These are phyloP conservation scores for Aspergillus pseudotamarii DNA, from an alignment of 2,329 filamentous ascomycete genomes.

Conservation along the genomic window DNA sequence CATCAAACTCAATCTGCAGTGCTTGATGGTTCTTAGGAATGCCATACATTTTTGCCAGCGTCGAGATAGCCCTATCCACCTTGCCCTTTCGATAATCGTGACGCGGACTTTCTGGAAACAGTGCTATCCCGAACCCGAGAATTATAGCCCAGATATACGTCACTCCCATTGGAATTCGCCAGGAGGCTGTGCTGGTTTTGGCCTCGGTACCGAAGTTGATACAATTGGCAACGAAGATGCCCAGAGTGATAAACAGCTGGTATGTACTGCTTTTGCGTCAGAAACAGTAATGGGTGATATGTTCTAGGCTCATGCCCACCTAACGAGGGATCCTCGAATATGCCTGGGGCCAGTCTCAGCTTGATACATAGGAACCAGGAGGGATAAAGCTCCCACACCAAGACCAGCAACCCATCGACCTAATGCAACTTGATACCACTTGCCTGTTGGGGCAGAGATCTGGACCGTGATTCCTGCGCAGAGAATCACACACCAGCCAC, in stretches of 20 bases:
- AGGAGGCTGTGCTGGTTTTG: conserved; percentile 42
- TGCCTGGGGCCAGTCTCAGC: conserved; percentile 48
- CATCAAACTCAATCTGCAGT: conserved; percentile 55
- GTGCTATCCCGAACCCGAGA: conserved; percentile 56
- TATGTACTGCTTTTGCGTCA: conserved; percentile 32
- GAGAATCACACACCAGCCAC: conserved; percentile 42
- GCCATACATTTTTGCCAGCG: conserved; percentile 58
- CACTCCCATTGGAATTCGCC: conserved; percentile 57
- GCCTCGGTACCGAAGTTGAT: conserved; percentile 50
- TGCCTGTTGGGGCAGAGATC: conserved; percentile 38
- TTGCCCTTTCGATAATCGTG: conserved; percentile 61
- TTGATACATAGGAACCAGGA: conserved; percentile 51
- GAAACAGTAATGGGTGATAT: not conserved
- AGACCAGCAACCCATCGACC: conserved; percentile 48
- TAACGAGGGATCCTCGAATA: conserved; percentile 48
- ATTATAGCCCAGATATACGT: conserved; percentile 60
- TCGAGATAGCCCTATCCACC: conserved; percentile 53
- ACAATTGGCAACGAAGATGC: conserved; percentile 50
- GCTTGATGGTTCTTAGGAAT: conserved; percentile 55
- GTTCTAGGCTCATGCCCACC: conserved; percentile 21
- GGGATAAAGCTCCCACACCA: conserved; percentile 46
- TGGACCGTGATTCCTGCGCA: conserved; percentile 47
- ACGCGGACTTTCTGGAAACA: conserved; percentile 60
- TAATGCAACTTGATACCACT: conserved; percentile 46
- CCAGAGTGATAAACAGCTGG: conserved; percentile 51